Base-by-base conservation (phyloP, 2,329 filamentous ascomycete genomes). In the Fusarium papillatum region DNA sequence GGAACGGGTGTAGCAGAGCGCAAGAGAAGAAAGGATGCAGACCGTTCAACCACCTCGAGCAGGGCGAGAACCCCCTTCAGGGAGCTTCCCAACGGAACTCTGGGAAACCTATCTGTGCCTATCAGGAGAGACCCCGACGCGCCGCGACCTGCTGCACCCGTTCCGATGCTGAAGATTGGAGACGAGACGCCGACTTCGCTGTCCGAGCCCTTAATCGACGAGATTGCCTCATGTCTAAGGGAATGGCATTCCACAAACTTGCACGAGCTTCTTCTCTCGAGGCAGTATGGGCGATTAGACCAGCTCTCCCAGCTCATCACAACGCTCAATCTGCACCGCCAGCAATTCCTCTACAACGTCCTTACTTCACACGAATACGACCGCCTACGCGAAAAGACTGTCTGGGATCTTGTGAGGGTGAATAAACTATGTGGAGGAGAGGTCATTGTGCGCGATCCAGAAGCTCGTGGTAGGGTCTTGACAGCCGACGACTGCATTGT, bases 231-330 rank as follows among this genome's bases (percentile, higher is more conserved):
- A 5, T 99, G 97, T 82, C 86, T 99, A 74, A 92, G 97, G 78
- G 97, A 99, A 89, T 99, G 97, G 97, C 96, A 99, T 85, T 98
- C 97, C 24, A 98, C 96, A 22, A 97, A 98, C 81, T 89, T 99
- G 19, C 97, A 99, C 85, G 95, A 98, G 82, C 88, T 98, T 29
- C 89, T 99, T 2, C 90, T 99, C 11, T 92, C 92, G 24, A 91
- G 95, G 71, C 92, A 96, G 82, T 99, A 99, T 84, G 87, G 90
- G 62, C 90, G 93, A 66, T 87, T 99, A 67, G 95, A 98, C 79
- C 92, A 93, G 74, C 92, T 98, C 82, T 94, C 95, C 2, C 90
- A 90, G 68, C 89, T 98, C 66, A 94, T 98, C 55, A 91, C 93
- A 62, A 92, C 93, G n/a, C 88, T 99, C 73, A 96, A 98, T 84